A percentile compares a stretch with the other conserved stretches of the same genome.
Conservation (phyloP, 345 rosid genomes). For the Abelmoschus esculentus region DNA sequence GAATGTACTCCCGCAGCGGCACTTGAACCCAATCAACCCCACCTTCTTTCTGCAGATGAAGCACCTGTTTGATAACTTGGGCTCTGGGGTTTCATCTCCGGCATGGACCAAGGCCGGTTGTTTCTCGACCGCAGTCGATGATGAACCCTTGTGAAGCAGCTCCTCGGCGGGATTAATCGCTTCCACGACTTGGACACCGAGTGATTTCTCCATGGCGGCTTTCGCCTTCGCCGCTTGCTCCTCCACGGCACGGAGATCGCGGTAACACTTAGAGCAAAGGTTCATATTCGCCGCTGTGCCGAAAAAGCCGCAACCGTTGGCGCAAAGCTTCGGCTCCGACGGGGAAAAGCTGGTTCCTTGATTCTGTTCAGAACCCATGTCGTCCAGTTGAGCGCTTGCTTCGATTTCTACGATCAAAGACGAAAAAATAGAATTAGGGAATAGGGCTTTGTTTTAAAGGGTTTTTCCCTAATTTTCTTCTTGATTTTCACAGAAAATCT, state of each 20-base stretch:
- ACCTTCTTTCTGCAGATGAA: conserved; percentile 68
- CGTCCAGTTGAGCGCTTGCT: not conserved
- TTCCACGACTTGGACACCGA: conserved; percentile 19
- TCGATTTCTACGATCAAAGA: conserved; percentile 1
- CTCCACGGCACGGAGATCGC: conserved; percentile 42
- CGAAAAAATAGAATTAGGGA: not conserved
- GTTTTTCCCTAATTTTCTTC: too few relatives aligned
- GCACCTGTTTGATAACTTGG: conserved; percentile 43
- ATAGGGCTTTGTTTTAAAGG: conserved; percentile 12
- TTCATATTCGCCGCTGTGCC: not conserved
- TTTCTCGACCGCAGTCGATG: not conserved
- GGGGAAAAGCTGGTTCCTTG: conserved; percentile 50
- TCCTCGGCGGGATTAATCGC: not conserved
- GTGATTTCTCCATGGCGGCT: conserved; percentile 56
- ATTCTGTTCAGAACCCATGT: conserved; percentile 74
- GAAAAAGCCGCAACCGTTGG: not conserved
- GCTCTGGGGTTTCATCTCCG: conserved; percentile 12
- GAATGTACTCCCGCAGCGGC: conserved; percentile 68
- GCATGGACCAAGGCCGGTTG: not conserved
- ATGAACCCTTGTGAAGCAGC: conserved; percentile 10
- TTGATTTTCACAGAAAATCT: conserved; percentile 7
- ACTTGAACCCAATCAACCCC: conserved; percentile 67
- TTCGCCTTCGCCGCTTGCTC: conserved; percentile 53
- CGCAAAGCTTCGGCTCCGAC: conserved; percentile 66
- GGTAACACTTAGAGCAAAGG: conserved; percentile 57